These are phyloP conservation scores for Madurella fahalii DNA, from an alignment of 2,329 filamentous ascomycete genomes.

Conservation along the genomic window DNA sequence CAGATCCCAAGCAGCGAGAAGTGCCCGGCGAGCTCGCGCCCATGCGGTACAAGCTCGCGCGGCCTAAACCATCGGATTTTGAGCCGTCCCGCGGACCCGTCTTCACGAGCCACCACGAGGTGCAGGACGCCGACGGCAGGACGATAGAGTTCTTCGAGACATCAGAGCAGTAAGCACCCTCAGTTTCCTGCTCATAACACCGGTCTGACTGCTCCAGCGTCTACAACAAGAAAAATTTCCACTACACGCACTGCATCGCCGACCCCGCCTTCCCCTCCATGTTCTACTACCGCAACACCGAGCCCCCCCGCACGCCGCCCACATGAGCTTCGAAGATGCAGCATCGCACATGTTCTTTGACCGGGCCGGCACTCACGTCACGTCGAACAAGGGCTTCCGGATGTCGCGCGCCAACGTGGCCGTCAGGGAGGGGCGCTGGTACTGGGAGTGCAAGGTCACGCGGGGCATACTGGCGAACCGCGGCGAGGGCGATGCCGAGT, in stretches of 20 bases:
- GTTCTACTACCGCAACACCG: constrained; percentile 84
- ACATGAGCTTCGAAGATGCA: constrained; percentile 90
- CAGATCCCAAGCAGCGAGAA: constrained; percentile 50
- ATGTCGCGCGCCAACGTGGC: constrained; percentile 89
- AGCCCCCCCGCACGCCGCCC: constrained; percentile 78
- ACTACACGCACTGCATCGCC: constrained; percentile 86
- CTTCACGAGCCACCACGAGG: constrained; percentile 53
- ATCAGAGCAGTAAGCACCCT: constrained; percentile 55
- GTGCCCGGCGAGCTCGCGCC: constrained; percentile 46
- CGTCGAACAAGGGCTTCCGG: constrained; percentile 88
- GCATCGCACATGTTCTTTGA: constrained; percentile 82
- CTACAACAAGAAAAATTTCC: constrained; percentile 68
- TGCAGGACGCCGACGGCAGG: constrained; percentile 46
- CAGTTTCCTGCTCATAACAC: not conserved
- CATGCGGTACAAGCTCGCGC: constrained; percentile 60
- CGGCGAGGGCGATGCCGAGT: constrained; percentile 42
- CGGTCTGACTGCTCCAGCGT: constrained; percentile 42
- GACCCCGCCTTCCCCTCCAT: constrained; percentile 83
- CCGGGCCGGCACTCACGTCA: constrained; percentile 69
- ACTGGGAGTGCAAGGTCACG: constrained; percentile 89
- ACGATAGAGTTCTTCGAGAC: constrained; percentile 58
- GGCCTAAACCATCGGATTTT: constrained; percentile 59
- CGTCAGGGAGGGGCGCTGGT: constrained; percentile 83
- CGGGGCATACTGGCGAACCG: constrained; percentile 60
- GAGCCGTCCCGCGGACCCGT: constrained; percentile 55